These are phyloP conservation scores for Populus davidiana DNA, from an alignment of 345 rosid genomes.

Conservation along the genomic window DNA sequence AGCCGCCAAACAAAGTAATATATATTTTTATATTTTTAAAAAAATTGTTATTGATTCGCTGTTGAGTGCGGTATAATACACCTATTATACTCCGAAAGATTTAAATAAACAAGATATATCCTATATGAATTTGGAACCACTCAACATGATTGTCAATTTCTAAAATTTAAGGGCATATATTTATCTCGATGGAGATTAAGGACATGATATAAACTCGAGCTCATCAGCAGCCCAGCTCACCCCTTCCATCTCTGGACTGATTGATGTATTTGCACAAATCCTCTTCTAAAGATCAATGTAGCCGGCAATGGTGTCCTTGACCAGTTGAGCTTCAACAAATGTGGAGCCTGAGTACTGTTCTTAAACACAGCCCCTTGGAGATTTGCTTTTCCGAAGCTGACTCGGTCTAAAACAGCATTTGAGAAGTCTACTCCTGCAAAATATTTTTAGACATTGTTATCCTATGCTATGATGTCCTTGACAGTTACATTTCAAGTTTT, in stretches of 20 bases:
- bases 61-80: too few relatives aligned
- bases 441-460: neutral
- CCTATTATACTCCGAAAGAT: too few relatives aligned
- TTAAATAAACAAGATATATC: too few relatives aligned
- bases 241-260: conserved; percentile 49
- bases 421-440: conserved; percentile 74
- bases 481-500: too few relatives aligned
- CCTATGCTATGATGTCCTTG: neutral
- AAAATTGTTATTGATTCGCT: too few relatives aligned
- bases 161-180: neutral
- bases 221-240: conserved; percentile 58
- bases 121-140: too few relatives aligned
- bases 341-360: conserved; percentile 83
- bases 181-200: neutral
- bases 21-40: too few relatives aligned
- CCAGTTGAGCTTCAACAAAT: conserved; percentile 60
- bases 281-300: conserved; percentile 65
- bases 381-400: conserved; percentile 68
- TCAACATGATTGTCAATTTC: neutral
- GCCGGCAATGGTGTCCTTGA: conserved; percentile 69
- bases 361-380: conserved; percentile 74
- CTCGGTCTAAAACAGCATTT: conserved; percentile 85
- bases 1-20: too few relatives aligned
- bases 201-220: neutral
- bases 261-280: conserved; percentile 47